Conservation (phyloP, 345 rosid genomes). For the Trapa bicornis region DNA sequence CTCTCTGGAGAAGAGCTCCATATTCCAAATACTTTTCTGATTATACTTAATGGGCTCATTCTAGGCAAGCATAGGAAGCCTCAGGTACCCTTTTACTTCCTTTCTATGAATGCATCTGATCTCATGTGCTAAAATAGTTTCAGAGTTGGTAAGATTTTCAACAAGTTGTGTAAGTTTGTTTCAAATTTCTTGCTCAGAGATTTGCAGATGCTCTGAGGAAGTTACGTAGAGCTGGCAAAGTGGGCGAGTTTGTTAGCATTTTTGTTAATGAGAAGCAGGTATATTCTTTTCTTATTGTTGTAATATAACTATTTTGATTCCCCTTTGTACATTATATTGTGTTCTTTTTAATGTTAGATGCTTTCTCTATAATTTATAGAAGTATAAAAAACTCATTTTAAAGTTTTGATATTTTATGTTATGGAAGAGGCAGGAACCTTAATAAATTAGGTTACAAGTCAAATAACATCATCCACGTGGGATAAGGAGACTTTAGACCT, state of each 20-base stretch:
- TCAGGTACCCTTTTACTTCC: constrained; percentile 32
- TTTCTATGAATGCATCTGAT: background rate
- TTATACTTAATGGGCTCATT: constrained; percentile 76
- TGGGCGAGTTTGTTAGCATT: constrained; percentile 85
- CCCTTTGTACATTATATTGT: background rate
- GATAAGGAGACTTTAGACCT: background rate
- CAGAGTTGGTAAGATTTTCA: background rate
- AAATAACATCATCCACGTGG: background rate
- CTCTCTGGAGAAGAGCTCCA: constrained; percentile 91
- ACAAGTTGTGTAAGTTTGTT: background rate
- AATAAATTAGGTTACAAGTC: background rate
- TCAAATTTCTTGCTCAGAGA: constrained; percentile 26
- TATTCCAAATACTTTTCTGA: constrained; percentile 61
- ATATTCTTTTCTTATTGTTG: constrained; percentile 5
- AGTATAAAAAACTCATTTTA: background rate
- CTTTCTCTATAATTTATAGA: background rate
- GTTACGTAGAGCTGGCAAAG: constrained; percentile 79
- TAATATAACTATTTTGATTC: background rate
- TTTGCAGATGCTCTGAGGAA: constrained; percentile 62
- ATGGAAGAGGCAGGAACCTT: background rate
- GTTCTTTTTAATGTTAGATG: background rate
- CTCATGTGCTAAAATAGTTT: background rate
- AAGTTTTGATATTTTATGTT: background rate
- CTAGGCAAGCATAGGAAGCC: constrained; percentile 93
- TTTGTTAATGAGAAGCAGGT: constrained; percentile 96